phyloP scores from a whole-genome alignment of 2,329 filamentous ascomycete genomes.

The Pezicula radicicola region DNA sequence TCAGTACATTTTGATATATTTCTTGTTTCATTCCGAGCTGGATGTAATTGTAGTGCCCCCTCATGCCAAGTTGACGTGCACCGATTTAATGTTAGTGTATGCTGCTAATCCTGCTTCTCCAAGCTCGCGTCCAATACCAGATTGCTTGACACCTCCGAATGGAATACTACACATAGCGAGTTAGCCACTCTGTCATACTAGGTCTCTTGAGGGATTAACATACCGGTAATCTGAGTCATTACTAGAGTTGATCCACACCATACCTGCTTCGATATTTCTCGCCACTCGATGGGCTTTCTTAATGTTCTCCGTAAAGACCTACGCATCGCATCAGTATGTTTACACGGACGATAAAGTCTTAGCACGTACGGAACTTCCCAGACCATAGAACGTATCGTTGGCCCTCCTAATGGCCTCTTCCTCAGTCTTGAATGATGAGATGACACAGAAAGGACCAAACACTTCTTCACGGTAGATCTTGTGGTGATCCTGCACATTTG shows the following conservation, averaged over 20 bases:
- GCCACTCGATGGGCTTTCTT: constrained; percentile 63
- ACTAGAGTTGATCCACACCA: constrained; percentile 34
- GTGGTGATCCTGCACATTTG: constrained; percentile 45
- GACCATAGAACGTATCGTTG: constrained; percentile 62
- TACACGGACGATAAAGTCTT: too few species aligned
- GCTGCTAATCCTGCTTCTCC: constrained; percentile 61
- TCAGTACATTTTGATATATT: too few species aligned
- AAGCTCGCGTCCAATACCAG: constrained; percentile 71
- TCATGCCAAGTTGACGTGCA: constrained; percentile 45
- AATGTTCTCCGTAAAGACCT: constrained; percentile 60
- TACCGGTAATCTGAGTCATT: constrained; percentile 42
- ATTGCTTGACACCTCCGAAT: constrained; percentile 74
- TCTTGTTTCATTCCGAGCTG: too few species aligned
- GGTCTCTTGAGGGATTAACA: constrained; percentile 38
- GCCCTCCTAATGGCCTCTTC: constrained; percentile 59
- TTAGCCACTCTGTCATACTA: background rate
- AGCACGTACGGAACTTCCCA: constrained; percentile 36
- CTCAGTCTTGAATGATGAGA: constrained; percentile 66
- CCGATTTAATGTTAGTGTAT: constrained; percentile 65
- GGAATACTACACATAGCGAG: constrained; percentile 35
- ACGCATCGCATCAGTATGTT: background rate
- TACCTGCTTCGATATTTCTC: constrained; percentile 56
- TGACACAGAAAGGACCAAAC: constrained; percentile 66
- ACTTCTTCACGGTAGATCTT: constrained; percentile 59
- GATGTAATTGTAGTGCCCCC: background rate